Evolutionary conservation across 805 yeast species (phyloP), one percentile per base, ranked within the genome.

Genomic region (Millerago galiae): DNA sequence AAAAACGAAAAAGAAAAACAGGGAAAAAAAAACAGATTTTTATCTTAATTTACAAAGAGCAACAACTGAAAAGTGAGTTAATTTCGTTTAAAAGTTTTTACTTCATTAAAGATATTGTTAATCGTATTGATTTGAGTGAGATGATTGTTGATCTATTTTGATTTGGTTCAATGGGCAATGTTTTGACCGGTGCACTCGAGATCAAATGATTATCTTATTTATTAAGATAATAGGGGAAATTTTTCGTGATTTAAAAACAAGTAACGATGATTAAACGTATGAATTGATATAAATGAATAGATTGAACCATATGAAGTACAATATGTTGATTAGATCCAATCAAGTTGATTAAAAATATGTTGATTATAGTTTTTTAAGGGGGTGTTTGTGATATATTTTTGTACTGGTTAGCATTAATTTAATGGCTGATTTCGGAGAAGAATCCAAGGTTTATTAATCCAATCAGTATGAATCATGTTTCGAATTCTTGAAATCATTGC

Each of bases 1-100:
- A 43, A 43, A 43, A 39, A 12, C 14, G 28, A 21, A 39, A 43
- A 35, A 26, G 18, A 33, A 36, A 38, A 34, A 31, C 5, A n/a
- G 40, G 25, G 15, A 17, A 34, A 34, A 28, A 32, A 24, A 32
- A 27, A 11, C 8, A 34, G 27, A 33, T 14, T 14, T 33, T 31
- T 31, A 26, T 15, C 36, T 33, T 13, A 13, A 12, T 26, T 9
- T 15, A 10, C 11, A 8, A 29, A 29, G 15, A 13, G 15, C 24
- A 26, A 27, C 31, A 26, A 21, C 15, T 21, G 27, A 37, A 31
- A 37, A 35, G 40, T 37, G 35, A 37, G 40, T 35, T 5, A 21
- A 21, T 21, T 21, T 21, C 24, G 24, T 21, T 21, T 21, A 5
- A 5, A 7, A 21, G 24, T 21, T 21, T 21, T 7, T 7, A 21